phyloP scores from a whole-genome alignment of 345 rosid genomes.

The Acer yangbiense region DNA sequence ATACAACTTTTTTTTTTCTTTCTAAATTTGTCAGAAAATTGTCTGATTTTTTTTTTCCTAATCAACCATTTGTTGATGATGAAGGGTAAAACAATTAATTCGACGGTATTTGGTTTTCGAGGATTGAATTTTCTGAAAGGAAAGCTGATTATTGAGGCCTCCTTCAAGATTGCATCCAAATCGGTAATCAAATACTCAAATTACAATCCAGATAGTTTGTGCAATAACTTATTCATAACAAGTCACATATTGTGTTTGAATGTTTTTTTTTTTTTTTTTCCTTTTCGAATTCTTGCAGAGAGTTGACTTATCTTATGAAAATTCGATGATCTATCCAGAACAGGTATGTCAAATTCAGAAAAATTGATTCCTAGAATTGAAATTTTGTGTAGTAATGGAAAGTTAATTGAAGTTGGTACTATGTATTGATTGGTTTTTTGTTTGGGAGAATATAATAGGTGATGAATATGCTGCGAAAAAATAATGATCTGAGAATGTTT shows the following conservation, averaged over 20 bases:
- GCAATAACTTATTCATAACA: no score
- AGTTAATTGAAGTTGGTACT: no score
- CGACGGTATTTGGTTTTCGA: constrained; percentile 73
- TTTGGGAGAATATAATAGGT: background rate
- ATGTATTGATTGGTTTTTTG: constrained; percentile 4
- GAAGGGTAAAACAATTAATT: constrained; percentile 89
- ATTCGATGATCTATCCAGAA: constrained; percentile 69
- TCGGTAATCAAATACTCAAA: constrained; percentile 41
- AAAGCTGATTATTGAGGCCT: constrained; percentile 70
- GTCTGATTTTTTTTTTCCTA: background rate
- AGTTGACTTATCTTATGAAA: constrained; percentile 65
- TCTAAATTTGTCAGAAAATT: background rate
- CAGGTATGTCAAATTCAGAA: constrained; percentile 42
- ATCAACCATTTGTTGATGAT: constrained; percentile 19
- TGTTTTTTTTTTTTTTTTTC: background rate
- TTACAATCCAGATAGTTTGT: background rate
- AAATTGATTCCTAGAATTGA: no score
- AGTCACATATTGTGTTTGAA: background rate
- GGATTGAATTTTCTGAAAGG: constrained; percentile 74
- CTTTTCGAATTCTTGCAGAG: constrained; percentile 45
- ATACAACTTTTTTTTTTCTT: no score
- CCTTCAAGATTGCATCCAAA: constrained; percentile 67
- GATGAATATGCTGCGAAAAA: constrained; percentile 28
- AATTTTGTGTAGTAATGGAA: no score
- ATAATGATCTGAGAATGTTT: constrained; percentile 63